Base-by-base conservation (phyloP, 192 early-diverging fungal genomes). In the Backusella westeae region DNA sequence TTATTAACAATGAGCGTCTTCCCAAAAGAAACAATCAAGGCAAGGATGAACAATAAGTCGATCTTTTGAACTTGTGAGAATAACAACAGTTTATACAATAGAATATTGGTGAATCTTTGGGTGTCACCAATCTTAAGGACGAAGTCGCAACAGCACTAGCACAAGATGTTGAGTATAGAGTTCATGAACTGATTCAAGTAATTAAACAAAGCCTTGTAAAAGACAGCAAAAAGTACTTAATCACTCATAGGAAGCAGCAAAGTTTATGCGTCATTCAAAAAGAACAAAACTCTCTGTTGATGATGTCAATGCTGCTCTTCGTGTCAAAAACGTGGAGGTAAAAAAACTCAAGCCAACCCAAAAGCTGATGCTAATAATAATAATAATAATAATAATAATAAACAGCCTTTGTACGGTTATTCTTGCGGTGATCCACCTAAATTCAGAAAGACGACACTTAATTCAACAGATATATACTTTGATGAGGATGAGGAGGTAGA, bases 221-320 rank as follows among this genome's bases (percentile, higher is more conserved):
- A 21, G 6, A 71, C 21, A 34, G 19, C 29, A 32, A 35, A 2
- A 75, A 49, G 2, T 38, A 39, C 34, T 69, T 17, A 46, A 35
- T 2, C 9, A 63, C 2, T 59, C 21, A 26, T 82, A 95, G 89
- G 97, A 99, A 80, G 95, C 96, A 0, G 87, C 84, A 76, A 99
- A 99, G 86, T 98, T 98, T 80, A 99, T 99, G 98, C 91, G 93
- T 39, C 98, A 98, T 74, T 92, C 94, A 6, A 93, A 94, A 78
- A 87, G 97, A 67, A 89, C 92, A 35, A 93, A 90, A 77, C 80
- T 99, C 38, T 87, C 85, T 0, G 88, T 95, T 0, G 89, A 94
- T 34, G 97, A 99, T 71, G 90, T 99, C 69, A 96, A 97, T 82
- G 83, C 90, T 72, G 98, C 98, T 0, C 86, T 99, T 56, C 88